These are phyloP conservation scores for Aspergillus niger DNA, from an alignment of 2,329 filamentous ascomycete genomes.

Conservation along the genomic window DNA sequence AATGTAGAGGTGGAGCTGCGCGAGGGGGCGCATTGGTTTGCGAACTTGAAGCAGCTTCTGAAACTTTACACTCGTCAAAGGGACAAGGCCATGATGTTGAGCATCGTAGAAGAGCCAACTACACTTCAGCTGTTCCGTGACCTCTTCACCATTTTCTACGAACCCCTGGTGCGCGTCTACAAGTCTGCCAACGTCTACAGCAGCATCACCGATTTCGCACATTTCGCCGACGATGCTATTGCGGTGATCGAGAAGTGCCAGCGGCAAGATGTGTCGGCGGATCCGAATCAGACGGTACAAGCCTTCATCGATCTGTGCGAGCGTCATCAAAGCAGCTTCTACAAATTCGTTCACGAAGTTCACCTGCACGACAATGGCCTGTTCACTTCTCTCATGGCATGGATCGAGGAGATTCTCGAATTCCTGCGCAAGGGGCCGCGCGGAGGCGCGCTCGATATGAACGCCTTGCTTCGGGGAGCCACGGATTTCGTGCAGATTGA, in stretches of 20 bases:
- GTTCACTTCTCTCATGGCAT: conserved; percentile 93
- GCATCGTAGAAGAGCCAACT: conserved; percentile 93
- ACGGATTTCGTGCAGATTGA: conserved; percentile 69
- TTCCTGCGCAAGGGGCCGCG: conserved; percentile 84
- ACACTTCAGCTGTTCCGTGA: conserved; percentile 95
- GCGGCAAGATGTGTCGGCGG: conserved; percentile 80
- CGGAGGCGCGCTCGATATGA: conserved; percentile 88
- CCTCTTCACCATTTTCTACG: conserved; percentile 98
- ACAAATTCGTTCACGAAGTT: conserved; percentile 98
- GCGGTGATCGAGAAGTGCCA: conserved; percentile 70
- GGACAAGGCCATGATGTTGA: conserved; percentile 97
- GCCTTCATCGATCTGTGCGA: conserved; percentile 96
- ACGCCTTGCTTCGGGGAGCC: conserved; percentile 83
- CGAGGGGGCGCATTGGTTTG: conserved; percentile 87
- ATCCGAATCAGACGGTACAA: conserved; percentile 97
- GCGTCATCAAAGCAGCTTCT: conserved; percentile 93
- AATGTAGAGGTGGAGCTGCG: conserved; percentile 84
- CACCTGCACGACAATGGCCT: conserved; percentile 95
- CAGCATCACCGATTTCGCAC: conserved; percentile 93
- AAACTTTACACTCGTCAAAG: conserved; percentile 89
- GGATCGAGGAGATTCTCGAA: conserved; percentile 93
- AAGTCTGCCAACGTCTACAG: conserved; percentile 98
- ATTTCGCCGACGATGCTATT: conserved; percentile 92
- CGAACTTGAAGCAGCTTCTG: conserved; percentile 88
- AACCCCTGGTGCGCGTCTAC: conserved; percentile 94